Percentiles rank a stretch among this genome's conserved stretches.
phyloP scores from a whole-genome alignment of 2,329 filamentous ascomycete genomes.

The Penicillium sp. region DNA sequence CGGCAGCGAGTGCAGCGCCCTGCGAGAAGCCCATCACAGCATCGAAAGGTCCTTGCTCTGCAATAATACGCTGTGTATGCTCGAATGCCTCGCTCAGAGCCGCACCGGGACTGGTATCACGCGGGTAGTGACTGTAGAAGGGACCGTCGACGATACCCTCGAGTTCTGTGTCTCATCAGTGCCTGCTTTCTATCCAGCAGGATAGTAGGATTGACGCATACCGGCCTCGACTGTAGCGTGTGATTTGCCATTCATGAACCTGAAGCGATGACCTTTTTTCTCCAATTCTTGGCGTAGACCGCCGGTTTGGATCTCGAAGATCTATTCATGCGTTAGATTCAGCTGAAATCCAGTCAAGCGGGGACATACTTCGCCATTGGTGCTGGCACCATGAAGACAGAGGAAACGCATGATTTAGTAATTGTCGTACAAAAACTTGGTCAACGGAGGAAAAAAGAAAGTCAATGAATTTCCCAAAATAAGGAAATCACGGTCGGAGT shows the following conservation, averaged over 20 bases:
- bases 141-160: constrained; percentile 28
- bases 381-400: constrained; percentile 31
- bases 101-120: constrained; percentile 19
- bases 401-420: constrained; percentile 27
- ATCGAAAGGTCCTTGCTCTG: constrained; percentile 28
- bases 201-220: constrained; percentile 6
- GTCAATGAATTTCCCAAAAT: constrained; percentile 1
- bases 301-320: constrained; percentile 33
- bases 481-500: not conserved
- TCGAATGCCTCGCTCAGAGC: constrained; percentile 24
- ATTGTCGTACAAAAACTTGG: no score
- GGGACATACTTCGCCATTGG: constrained; percentile 27
- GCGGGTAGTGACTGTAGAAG: constrained; percentile 30
- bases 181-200: not conserved
- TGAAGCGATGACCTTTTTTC: constrained; percentile 26
- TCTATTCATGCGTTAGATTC: constrained; percentile 14
- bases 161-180: constrained; percentile 19
- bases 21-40: constrained; percentile 32
- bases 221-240: constrained; percentile 24
- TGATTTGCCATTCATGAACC: constrained; percentile 26
- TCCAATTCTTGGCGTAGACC: constrained; percentile 26
- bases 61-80: constrained; percentile 19
- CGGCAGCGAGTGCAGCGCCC: constrained; percentile 27
- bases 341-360: not conserved
- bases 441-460: no score